phyloP scores from a whole-genome alignment of 495 filamentous ascomycete genomes.

The Hypomontagnella monticulosa region DNA sequence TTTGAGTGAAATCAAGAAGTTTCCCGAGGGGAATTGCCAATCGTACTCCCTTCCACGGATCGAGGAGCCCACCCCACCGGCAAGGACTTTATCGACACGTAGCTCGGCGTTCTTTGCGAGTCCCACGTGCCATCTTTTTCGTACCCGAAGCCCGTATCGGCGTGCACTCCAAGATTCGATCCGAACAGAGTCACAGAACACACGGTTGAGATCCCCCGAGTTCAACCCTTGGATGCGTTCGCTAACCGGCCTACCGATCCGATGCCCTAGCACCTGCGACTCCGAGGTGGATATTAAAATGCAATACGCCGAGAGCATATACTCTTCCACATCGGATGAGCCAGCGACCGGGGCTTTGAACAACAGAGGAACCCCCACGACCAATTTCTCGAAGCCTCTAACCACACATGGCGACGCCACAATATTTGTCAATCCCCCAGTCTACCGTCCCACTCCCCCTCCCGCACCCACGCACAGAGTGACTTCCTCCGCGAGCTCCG shows the following conservation, averaged over 20 bases:
- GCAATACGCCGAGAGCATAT: constrained; percentile 55
- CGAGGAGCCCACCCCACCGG: constrained; percentile 16
- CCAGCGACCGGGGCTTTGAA: not conserved
- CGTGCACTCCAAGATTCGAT: constrained; percentile 59
- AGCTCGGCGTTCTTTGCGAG: constrained; percentile 56
- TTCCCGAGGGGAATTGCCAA: not conserved
- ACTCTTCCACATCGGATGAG: constrained; percentile 49
- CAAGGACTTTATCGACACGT: constrained; percentile 34
- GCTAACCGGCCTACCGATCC: constrained; percentile 40
- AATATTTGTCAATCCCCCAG: constrained; percentile 40
- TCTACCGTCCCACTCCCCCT: constrained; percentile 39
- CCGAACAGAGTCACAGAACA: constrained; percentile 41
- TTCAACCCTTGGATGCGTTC: constrained; percentile 63
- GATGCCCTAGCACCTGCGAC: constrained; percentile 42
- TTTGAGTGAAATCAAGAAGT: not conserved
- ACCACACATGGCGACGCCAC: constrained; percentile 41
- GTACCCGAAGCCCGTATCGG: constrained; percentile 65
- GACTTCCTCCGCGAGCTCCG: constrained; percentile 54
- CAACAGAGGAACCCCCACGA: constrained; percentile 6
- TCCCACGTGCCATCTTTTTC: constrained; percentile 58
- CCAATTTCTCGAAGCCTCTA: constrained; percentile 17
- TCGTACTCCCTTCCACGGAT: not conserved
- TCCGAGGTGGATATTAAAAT: constrained; percentile 47
- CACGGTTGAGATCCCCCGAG: constrained; percentile 43
- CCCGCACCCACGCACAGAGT: constrained; percentile 45